A percentile compares a stretch with the other conserved stretches of the same genome.
phyloP scores from a whole-genome alignment of 75 land plant species.

The Ceratopteris richardii region DNA sequence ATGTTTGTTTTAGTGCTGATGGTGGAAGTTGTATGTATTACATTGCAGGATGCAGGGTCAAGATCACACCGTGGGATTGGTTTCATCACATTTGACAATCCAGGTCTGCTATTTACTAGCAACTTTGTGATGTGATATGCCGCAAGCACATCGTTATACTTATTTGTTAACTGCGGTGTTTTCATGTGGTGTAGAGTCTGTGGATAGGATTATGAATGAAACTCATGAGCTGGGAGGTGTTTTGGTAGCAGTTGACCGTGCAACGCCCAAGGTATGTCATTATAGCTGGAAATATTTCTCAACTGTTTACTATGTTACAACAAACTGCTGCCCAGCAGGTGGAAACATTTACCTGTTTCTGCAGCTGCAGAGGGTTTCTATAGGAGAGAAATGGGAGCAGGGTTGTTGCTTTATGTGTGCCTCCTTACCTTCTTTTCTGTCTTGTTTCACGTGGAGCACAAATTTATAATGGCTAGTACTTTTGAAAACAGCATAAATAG shows the following conservation, averaged over 20 bases:
- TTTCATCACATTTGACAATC: conserved; percentile 73
- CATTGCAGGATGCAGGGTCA: conserved; percentile 61
- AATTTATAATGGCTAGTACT: too few species aligned
- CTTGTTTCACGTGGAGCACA: too few species aligned
- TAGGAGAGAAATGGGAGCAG: too few species aligned
- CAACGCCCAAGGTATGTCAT: conserved; percentile 59
- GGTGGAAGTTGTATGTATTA: not conserved
- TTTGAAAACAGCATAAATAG: too few species aligned
- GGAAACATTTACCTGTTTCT: too few species aligned
- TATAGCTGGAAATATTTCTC: not conserved
- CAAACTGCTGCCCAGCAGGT: too few species aligned
- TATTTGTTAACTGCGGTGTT: too few species aligned
- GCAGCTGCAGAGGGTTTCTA: too few species aligned
- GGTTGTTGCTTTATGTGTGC: too few species aligned
- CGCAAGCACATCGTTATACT: too few species aligned
- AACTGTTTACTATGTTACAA: not conserved
- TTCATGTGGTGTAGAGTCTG: not conserved
- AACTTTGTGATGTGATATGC: too few species aligned
- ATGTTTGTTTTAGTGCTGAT: too few species aligned
- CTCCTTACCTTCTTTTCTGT: conserved; percentile 4
- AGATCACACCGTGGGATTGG: conserved; percentile 98
- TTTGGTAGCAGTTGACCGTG: conserved; percentile 75
- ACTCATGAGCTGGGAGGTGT: conserved; percentile 69
- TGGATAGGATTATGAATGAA: conserved; percentile 39
- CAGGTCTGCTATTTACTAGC: conserved; percentile 55